Evolutionary conservation across 1,284 basidiomycete genomes (phyloP), one percentile per base, ranked within the genome.

Genomic region (Puccinia brachypodii): DNA sequence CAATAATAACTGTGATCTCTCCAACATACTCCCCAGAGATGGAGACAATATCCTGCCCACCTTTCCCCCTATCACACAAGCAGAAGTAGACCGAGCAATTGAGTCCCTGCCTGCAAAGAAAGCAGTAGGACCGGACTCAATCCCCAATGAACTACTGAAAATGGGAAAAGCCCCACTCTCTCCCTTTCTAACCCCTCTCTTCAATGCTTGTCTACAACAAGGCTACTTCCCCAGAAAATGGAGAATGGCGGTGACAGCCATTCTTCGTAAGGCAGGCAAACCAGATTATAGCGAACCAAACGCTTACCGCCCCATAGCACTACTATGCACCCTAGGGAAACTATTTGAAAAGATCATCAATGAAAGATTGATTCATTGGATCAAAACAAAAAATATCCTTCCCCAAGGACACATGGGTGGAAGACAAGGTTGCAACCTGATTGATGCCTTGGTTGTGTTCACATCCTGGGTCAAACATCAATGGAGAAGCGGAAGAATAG

Each of bases 231-330:
- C 72, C 11, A 36, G 9, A 7, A 11, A 6, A 3, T 74, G 72
- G 72, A 56, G 50, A 38, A 16, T 33, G 9, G 72, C 72, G 22
- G 33, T 19, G 3, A 56, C 50, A 22, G 44, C 42, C 42, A 74
- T 74, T 31, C 31, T 74, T 31, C n/a, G 72, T 7, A 74, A 74
- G 33, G 44, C 40, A 9, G 33, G n/a, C 40, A 73, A 53, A 53
- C 42, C 50, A 1, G 16, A 4, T 7, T 73, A 53, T 31, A 19
- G 42, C n/a, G 9, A 8, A 2, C 28, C 74, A 1, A 14, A 16
- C 19, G 14, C 42, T 1, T 76, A 76, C 53, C 8, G 33, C 62
- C 56, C 74, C 1, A 76, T 76, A 19, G 74, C 58, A 1, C 40
- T 77, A 16, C 44, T 77, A 3, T 31, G 14, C 25, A 36, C 22